Evolutionary conservation across 2,329 filamentous ascomycete species (phyloP), one percentile per base, ranked within the genome.

Genomic region (Dactylonectria estremocensis): DNA sequence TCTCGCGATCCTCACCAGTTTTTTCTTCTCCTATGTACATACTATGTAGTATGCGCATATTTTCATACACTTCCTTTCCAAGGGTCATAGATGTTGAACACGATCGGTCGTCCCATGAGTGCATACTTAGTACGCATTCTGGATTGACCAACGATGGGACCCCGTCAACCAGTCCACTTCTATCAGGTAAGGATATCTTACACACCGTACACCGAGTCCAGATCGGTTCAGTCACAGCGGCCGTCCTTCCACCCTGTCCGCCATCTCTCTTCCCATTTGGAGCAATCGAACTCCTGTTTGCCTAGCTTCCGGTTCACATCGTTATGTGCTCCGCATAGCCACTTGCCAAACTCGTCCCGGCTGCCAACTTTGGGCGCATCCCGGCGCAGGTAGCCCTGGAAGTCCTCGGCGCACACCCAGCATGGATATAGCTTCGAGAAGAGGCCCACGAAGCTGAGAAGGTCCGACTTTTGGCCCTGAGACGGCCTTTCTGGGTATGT

Each of bases 341-440:
- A 97, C 67, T 85, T 85, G 24, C 93, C 93, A 80, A 96, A 94
- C 74, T 94, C 92, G 64, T 90, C 88, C 43, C 90, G 82, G 71
- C 86, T 88, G 45, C 82, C 84, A 9, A 88, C 83, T 68, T 80
- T 80, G 45, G 95, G 91, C 77, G 89, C 88, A 72, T 95, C 92
- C 69, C 88, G 87, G 69, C 85, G 86, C 84, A 98, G 91, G 87
- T 95, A 98, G 0, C 80, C 80, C 80, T 92, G 92, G 80, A 99
- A 98, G 78, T 98, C 95, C 68, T 95, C 92, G 37, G 95, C 96
- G 81, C 96, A 99, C 3, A 93, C 89, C 94, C 95, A 97, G 85
- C 96, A 99, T 4, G 96, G 96, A 78, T 99, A 99, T 20, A 98
- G 82, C 73, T 92, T 92, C 28, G 93, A 91, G 80, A 99, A 97